Percentiles rank a stretch among this genome's conserved stretches.
Conservation (phyloP, 495 filamentous ascomycete species). For the Trichoderma virens region DNA sequence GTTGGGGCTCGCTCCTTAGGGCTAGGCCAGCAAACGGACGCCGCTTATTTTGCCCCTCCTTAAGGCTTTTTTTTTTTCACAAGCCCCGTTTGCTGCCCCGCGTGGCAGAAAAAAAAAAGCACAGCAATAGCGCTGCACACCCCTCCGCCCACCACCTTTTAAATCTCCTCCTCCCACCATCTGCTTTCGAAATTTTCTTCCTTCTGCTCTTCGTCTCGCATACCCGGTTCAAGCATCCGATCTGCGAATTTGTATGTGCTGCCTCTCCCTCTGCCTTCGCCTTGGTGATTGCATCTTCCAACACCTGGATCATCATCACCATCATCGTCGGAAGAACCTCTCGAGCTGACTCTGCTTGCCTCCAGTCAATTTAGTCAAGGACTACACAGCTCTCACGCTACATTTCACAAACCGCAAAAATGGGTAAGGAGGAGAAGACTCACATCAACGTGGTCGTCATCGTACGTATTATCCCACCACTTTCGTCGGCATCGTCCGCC, state of each 20-base stretch:
- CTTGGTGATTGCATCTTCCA: neutral
- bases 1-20: neutral
- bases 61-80: neutral
- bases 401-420: conserved; percentile 24
- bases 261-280: neutral
- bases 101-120: neutral
- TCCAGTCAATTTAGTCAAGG: conserved; percentile 17
- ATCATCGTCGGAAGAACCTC: neutral
- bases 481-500: neutral
- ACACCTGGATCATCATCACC: neutral
- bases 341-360: neutral
- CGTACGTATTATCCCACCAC: conserved; percentile 24
- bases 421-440: conserved; percentile 69
- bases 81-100: neutral
- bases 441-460: conserved; percentile 99
- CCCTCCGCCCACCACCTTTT: conserved; percentile 7
- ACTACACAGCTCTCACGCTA: conserved; percentile 15
- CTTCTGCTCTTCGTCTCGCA: conserved; percentile 12
- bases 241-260: conserved; percentile 11
- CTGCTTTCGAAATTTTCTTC: conserved; percentile 10
- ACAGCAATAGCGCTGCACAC: neutral
- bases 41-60: conserved; percentile 7
- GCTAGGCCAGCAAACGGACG: neutral
- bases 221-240: conserved; percentile 14
- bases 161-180: conserved; percentile 5